Percentiles rank a stretch among this genome's conserved stretches.
Conservation (phyloP, 345 rosid species). For the Citropsis articulata region DNA sequence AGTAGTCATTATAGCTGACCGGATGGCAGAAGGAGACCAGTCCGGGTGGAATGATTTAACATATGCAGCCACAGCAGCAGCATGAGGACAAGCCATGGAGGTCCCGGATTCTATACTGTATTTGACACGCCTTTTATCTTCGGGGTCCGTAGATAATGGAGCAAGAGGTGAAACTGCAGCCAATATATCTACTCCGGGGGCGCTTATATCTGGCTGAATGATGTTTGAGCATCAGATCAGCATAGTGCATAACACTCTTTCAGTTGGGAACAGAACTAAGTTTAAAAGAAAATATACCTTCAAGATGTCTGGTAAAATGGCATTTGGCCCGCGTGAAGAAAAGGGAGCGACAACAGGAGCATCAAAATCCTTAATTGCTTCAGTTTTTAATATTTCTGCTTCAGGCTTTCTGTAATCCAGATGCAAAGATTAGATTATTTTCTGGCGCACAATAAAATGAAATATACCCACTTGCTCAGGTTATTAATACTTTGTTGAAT, state of each 20-base stretch:
- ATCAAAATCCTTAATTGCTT: conserved; percentile 18
- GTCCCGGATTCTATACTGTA: conserved; percentile 45
- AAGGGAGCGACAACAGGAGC: conserved; percentile 37
- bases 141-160: conserved; percentile 13
- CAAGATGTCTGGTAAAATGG: conserved; percentile 19
- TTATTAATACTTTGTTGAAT: conserved; percentile 30
- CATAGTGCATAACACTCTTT: not conserved
- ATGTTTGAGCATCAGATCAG: not conserved
- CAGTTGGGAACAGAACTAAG: not conserved
- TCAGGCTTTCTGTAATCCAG: not conserved
- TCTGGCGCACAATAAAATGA: not conserved
- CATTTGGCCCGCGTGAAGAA: conserved; percentile 47
- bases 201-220: conserved; percentile 46
- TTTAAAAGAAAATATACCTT: not conserved
- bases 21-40: conserved; percentile 63
- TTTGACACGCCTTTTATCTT: conserved; percentile 22
- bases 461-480: not conserved
- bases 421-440: not conserved
- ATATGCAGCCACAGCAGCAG: conserved; percentile 43
- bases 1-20: conserved; percentile 62
- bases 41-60: conserved; percentile 31
- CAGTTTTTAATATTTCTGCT: conserved; percentile 32
- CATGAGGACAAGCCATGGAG: conserved; percentile 63
- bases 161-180: conserved; percentile 36
- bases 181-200: conserved; percentile 44